phyloP scores from a whole-genome alignment of 257 asterid genomes.

The Paraleonurus japonicus region DNA sequence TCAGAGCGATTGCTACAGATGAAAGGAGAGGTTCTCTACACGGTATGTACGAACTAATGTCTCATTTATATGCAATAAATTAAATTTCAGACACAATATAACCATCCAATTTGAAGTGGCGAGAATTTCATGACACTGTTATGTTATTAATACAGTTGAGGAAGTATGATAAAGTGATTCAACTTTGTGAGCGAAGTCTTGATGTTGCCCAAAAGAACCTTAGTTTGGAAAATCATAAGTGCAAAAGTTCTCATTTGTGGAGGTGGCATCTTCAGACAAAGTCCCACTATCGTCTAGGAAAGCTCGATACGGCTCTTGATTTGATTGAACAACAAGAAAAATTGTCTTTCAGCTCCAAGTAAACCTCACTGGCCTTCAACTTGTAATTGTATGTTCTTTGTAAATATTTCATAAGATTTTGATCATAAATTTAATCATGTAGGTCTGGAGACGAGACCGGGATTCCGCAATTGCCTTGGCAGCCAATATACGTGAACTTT shows the following conservation, averaged over 20 bases:
- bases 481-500: slow-evolving; percentile 70
- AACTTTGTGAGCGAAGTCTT: slow-evolving; percentile 72
- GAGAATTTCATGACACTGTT: slow-evolving; percentile 4
- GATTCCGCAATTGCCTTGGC: slow-evolving; percentile 53
- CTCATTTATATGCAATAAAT: slow-evolving; percentile 10
- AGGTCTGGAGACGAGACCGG: slow-evolving; percentile 42
- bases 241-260: slow-evolving; percentile 57
- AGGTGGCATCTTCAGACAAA: slow-evolving; percentile 75
- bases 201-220: slow-evolving; percentile 64
- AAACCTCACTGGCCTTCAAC: slow-evolving; percentile 28
- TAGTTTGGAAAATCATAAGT: slow-evolving; percentile 30
- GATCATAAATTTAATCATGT: slow-evolving; percentile 29
- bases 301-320: slow-evolving; percentile 83
- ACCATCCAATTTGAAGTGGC: neutral
- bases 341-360: slow-evolving; percentile 41
- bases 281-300: slow-evolving; percentile 72
- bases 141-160: slow-evolving; percentile 46
- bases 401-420: slow-evolving; percentile 27
- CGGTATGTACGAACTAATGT: slow-evolving; percentile 47
- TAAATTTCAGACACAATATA: neutral
- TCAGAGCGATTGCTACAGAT: slow-evolving; percentile 80
- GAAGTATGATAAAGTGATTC: slow-evolving; percentile 69
- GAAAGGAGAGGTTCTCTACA: slow-evolving; percentile 82
- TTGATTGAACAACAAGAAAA: slow-evolving; percentile 70
- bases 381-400: slow-evolving; percentile 14